Percentiles rank a stretch among this genome's conserved stretches.
Conservation (phyloP, 2,329 filamentous ascomycete species). For the Ascochyta pisi region DNA sequence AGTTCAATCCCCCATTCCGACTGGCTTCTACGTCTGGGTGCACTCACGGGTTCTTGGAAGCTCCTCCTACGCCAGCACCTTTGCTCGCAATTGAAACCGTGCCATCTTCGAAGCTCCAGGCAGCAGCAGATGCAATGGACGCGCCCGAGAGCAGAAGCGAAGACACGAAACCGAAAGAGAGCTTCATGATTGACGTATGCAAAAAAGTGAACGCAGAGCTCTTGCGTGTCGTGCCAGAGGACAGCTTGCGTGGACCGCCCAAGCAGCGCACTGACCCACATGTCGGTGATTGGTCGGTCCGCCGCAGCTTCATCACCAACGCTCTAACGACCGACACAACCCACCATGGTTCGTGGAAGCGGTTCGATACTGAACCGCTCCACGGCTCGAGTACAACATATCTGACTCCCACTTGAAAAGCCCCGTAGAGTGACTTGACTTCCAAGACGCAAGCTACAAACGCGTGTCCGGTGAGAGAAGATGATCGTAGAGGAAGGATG, state of each 20-base stretch:
- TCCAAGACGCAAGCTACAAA: too few species aligned
- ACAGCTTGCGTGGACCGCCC: constrained; percentile 31
- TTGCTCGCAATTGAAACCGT: constrained; percentile 70
- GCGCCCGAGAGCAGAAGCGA: constrained; percentile 52
- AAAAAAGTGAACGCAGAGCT: constrained; percentile 38
- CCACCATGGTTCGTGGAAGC: too few species aligned
- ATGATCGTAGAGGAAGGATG: too few species aligned
- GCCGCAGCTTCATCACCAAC: constrained; percentile 9
- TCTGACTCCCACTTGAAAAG: too few species aligned
- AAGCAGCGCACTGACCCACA: not conserved
- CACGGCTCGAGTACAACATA: too few species aligned
- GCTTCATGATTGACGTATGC: constrained; percentile 49
- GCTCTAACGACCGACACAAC: not conserved
- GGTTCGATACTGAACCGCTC: too few species aligned
- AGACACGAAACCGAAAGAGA: constrained; percentile 51
- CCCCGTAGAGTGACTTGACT: too few species aligned
- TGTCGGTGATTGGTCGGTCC: not conserved
- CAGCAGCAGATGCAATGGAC: constrained; percentile 56
- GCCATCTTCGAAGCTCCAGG: constrained; percentile 76
- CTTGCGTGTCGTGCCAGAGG: constrained; percentile 21
- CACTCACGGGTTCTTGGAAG: constrained; percentile 70
- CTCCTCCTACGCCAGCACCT: constrained; percentile 58
- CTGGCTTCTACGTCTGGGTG: constrained; percentile 14
- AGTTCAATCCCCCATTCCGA: not conserved
- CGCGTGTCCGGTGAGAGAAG: too few species aligned